Evolutionary conservation across 2,329 filamentous ascomycete species (phyloP), one percentile per base, ranked within the genome.

Genomic region (Fusarium sp.): DNA sequence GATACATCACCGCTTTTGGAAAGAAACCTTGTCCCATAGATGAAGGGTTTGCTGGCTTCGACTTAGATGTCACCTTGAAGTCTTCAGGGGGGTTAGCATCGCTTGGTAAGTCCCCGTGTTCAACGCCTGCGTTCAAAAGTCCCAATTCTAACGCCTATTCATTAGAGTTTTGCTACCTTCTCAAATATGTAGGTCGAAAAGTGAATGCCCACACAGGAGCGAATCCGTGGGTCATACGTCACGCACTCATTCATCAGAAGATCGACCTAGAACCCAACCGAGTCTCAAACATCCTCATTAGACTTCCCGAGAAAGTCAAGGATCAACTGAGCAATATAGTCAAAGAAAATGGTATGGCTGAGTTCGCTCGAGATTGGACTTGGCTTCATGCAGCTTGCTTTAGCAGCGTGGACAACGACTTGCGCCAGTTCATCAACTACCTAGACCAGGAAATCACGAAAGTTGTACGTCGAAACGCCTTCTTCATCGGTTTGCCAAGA

Each of bases 341-440:
- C 13, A 34, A 50, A 50, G 38, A 27, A 4, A 24, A 42, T 2
- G 18, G 5, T 1, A 45, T 34, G 40, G 13, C 13, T 5, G 24
- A 14, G 18, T 40, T 66, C 13, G 63, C 40, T 4, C 27, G 24
- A 29, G 40, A 60, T 18, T 66, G 63, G 63, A 38, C 56, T 2
- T 35, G 38, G n/a, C 40, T 66, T 22, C 63, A 66, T 6, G 24
- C 40, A 1, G n/a, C 31, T 13, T 66, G 54, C 20, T 66, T 66
- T 13, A 35, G 63, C 34, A 66, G 54, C 3, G 56, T 66, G 4
- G 63, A 59, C 11, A 34, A 22, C 18, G 56, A 66, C 8, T 13
- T 66, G 24, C 54, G 63, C 1, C 38, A 60, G 18, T 60, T 66
- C 10, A 60, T 66, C 31, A 61, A 66, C 56, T 66, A 66, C 22